Evolutionary conservation across 805 yeast genomes (phyloP).

Genomic region (Candida sithepensis): DNA sequence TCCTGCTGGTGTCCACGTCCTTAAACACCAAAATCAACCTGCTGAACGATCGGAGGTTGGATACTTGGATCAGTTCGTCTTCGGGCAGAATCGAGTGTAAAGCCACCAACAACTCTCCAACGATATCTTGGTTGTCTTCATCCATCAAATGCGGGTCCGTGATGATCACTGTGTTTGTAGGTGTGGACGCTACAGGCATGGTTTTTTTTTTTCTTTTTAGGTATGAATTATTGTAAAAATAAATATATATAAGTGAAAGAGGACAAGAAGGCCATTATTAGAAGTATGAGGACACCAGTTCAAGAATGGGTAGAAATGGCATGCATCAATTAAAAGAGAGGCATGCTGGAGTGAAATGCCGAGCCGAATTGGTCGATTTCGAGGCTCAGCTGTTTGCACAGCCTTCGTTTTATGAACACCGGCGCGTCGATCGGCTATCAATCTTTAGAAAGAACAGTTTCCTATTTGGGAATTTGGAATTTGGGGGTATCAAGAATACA

Average conservation of each 20-base stretch:
- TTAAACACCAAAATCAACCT: conserved; percentile 27
- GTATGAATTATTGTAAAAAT: too few species aligned
- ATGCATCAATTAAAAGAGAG: too few species aligned
- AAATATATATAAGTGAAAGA: not conserved
- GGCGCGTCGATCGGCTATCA: not conserved
- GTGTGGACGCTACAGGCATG: not conserved
- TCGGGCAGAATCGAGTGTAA: conserved; percentile 13
- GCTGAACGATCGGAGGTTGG: conserved; percentile 24
- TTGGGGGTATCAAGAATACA: too few species aligned
- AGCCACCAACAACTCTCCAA: conserved; percentile 15
- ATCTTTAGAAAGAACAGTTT: not conserved
- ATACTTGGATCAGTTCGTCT: conserved; percentile 15
- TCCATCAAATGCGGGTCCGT: conserved; percentile 23
- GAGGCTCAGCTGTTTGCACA: not conserved
- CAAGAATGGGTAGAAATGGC: not conserved
- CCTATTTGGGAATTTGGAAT: too few species aligned
- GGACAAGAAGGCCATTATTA: not conserved
- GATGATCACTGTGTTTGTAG: conserved; percentile 29
- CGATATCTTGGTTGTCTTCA: conserved; percentile 14
- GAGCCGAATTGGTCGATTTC: too few species aligned
- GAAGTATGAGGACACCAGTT: too few species aligned
- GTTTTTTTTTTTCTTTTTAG: not conserved
- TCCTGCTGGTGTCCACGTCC: conserved; percentile 10
- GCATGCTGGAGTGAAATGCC: too few species aligned
- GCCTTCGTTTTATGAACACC: not conserved